Percentiles rank a stretch among this genome's conserved stretches.
These are phyloP conservation scores for Neopestalotiopsis rosae DNA, from an alignment of 2,329 filamentous ascomycete genomes.

Conservation along the genomic window DNA sequence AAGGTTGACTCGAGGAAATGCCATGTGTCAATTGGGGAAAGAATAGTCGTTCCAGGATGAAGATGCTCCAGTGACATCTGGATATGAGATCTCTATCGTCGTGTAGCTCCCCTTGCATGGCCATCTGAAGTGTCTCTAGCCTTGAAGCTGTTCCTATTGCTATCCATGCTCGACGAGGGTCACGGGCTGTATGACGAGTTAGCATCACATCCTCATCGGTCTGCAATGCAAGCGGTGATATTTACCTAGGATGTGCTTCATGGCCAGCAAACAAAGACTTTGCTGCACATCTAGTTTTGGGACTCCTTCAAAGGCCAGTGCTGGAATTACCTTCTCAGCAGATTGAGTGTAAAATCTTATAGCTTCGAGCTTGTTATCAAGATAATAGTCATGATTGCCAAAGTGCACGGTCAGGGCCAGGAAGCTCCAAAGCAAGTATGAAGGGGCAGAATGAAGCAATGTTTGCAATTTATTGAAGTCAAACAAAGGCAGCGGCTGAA, in stretches of 20 bases:
- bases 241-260: background rate
- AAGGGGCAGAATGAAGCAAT: background rate
- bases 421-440: background rate
- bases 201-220: background rate
- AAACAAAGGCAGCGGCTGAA: background rate
- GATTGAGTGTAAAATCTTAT: background rate
- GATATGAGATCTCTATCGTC: background rate
- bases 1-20: background rate
- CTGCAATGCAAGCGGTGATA: background rate
- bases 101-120: background rate
- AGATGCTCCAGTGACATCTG: background rate
- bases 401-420: background rate
- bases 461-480: background rate
- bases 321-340: background rate
- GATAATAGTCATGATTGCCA: background rate
- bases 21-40: background rate
- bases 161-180: background rate
- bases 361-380: background rate
- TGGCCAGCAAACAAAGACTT: background rate
- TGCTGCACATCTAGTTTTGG: background rate
- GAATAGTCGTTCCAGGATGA: background rate
- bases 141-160: background rate
- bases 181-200: background rate
- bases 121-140: background rate
- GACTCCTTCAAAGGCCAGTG: background rate